Percentiles rank a stretch among this genome's conserved stretches.
Conservation (phyloP, 2,329 filamentous ascomycete genomes). For the Colletotrichum sp. region DNA sequence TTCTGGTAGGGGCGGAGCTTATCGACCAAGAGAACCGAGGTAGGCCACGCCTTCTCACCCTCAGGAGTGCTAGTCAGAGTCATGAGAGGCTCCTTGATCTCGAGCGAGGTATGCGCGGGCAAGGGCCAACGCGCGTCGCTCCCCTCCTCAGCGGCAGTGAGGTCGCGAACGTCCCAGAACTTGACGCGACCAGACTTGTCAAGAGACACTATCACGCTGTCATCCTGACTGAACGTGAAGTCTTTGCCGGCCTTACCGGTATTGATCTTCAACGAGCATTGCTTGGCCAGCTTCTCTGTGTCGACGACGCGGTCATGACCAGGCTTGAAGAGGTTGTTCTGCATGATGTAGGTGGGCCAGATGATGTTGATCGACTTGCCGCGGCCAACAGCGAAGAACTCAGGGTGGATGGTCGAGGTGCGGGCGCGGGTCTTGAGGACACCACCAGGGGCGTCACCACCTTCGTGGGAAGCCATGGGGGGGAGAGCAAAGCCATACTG, state of each 20-base stretch:
- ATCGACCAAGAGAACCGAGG: conserved; percentile 93
- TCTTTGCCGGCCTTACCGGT: conserved; percentile 98
- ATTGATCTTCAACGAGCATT: conserved; percentile 90
- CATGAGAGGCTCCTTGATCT: conserved; percentile 85
- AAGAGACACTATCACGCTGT: conserved; percentile 90
- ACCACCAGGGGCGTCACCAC: conserved; percentile 89
- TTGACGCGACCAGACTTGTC: conserved; percentile 97
- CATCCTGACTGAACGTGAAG: conserved; percentile 96
- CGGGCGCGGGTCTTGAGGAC: conserved; percentile 95
- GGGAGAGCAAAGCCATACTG: conserved; percentile 89
- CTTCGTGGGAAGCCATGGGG: conserved; percentile 83
- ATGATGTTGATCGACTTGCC: conserved; percentile 97
- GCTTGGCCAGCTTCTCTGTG: conserved; percentile 84
- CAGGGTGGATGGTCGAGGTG: conserved; percentile 84
- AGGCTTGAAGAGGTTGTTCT: conserved; percentile 67
- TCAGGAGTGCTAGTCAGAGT: conserved; percentile 87
- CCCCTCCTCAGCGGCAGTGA: conserved; percentile 62
- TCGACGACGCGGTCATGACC: conserved; percentile 76
- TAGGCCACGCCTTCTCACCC: conserved; percentile 94
- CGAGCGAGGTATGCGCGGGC: conserved; percentile 65
- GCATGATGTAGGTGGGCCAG: conserved; percentile 68
- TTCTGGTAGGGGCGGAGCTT: conserved; percentile 94
- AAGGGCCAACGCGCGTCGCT: conserved; percentile 55
- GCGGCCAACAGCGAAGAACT: conserved; percentile 93
- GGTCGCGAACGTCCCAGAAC: conserved; percentile 94